Conservation (phyloP, 2,329 filamentous ascomycete species). For the Claviceps digitariae region DNA sequence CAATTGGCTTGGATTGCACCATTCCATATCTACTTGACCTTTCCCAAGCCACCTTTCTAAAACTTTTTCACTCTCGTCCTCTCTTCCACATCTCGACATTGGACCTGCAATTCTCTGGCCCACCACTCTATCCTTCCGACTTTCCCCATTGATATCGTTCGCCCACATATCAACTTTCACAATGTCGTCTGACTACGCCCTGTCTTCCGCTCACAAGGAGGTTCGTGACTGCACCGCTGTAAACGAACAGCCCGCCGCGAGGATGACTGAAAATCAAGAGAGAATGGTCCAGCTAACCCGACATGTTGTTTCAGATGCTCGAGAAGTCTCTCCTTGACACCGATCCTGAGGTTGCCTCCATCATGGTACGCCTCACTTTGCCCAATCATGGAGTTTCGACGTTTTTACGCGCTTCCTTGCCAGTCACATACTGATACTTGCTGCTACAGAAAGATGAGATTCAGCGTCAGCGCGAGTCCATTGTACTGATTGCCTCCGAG, state of each 20-base stretch:
- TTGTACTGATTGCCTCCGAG: constrained; percentile 96
- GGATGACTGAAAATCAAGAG: background rate
- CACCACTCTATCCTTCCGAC: background rate
- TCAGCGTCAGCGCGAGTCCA: constrained; percentile 94
- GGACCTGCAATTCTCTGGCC: background rate
- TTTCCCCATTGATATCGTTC: constrained; percentile 1
- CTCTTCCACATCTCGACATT: background rate
- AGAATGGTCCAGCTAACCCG: background rate
- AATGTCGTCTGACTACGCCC: constrained; percentile 37
- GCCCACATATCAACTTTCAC: constrained; percentile 8
- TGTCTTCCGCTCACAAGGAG: constrained; percentile 41
- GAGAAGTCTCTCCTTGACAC: constrained; percentile 85
- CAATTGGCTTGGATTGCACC: constrained; percentile 2
- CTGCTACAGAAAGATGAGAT: constrained; percentile 66
- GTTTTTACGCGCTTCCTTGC: background rate
- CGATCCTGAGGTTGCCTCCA: constrained; percentile 87
- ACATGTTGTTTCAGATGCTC: constrained; percentile 54
- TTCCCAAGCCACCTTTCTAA: background rate
- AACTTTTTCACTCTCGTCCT: background rate
- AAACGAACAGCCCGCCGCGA: constrained; percentile 5
- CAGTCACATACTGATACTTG: constrained; percentile 23
- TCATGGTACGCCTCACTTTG: constrained; percentile 59
- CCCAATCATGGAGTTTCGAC: background rate
- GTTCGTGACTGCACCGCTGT: constrained; percentile 21
- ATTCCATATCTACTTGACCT: background rate